A percentile compares a stretch with the other conserved stretches of the same genome.
These are phyloP conservation scores for Aspergillus hancockii DNA, from an alignment of 495 filamentous ascomycete genomes.

Conservation along the genomic window DNA sequence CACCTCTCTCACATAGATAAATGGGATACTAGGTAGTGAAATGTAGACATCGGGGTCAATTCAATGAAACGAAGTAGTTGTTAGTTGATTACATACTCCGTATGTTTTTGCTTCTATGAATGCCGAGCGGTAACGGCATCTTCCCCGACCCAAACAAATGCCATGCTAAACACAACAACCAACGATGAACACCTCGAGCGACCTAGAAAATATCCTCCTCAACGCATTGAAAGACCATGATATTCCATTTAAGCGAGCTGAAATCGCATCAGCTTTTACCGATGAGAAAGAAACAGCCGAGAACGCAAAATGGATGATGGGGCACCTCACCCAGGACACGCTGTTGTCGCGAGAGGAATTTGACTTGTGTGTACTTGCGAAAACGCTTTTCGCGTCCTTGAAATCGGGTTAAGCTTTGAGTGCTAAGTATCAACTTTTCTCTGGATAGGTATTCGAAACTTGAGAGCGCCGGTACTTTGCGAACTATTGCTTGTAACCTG, in stretches of 20 bases:
- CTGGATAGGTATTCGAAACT: slow-evolving; percentile 35
- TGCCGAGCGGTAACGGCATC: background rate
- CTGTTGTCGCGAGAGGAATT: slow-evolving; percentile 46
- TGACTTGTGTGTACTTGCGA: slow-evolving; percentile 27
- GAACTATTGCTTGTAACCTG: slow-evolving; percentile 28
- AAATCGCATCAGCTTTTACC: slow-evolving; percentile 32
- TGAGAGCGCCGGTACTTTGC: slow-evolving; percentile 30
- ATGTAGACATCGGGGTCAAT: too few relatives aligned
- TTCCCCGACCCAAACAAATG: background rate
- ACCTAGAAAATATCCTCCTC: slow-evolving; percentile 19
- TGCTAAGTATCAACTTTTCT: background rate
- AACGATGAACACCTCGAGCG: slow-evolving; percentile 12
- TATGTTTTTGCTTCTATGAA: too few relatives aligned
- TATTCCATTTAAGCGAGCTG: slow-evolving; percentile 28
- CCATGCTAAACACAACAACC: background rate
- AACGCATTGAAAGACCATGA: slow-evolving; percentile 32
- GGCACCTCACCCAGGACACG: slow-evolving; percentile 33
- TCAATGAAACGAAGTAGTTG: too few relatives aligned
- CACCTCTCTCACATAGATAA: too few relatives aligned
- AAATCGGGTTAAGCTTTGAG: background rate
- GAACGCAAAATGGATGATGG: slow-evolving; percentile 37
- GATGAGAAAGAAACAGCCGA: slow-evolving; percentile 16
- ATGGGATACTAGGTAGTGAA: too few relatives aligned
- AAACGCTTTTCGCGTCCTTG: background rate
- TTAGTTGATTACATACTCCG: too few relatives aligned